Base-by-base conservation (phyloP, 2,329 filamentous ascomycete species). In the Monilinia laxa region DNA sequence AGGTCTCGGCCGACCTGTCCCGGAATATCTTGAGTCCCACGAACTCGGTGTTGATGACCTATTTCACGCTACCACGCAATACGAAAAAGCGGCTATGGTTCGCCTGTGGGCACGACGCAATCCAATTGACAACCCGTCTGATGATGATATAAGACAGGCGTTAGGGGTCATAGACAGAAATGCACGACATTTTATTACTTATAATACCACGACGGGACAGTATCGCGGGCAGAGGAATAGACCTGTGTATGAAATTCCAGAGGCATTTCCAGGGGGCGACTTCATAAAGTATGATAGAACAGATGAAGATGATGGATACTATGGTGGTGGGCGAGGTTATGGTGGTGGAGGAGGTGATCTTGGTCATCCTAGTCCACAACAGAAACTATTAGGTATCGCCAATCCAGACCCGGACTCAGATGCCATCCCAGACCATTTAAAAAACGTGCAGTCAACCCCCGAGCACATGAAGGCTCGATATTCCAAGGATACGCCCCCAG, bases 121-220 rank as follows among this genome's bases (percentile, higher is more conserved):
- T 38, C 31, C 58, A 2, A 9, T 25, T 52, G 4, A 2, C 0
- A 4, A 20, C 11, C 10, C 38, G 4, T 11, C 28, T 16, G 28
- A 38, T 12, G 3, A 18, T 20, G 58, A 62, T 35, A 1, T 3
- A 2, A 18, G 7, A 9, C 20, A 51, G 47, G 31, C n/a, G 51
- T 1, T 6, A 5, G n/a, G 3, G 6, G 45, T 52, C 4, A 9
- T 62, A 7, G 0, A 1, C 5, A 51, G 58, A 23, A 62, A 62
- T 49, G 1, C 1, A 25, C 10, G 0, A 12, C 10, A 49, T 25
- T 4, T 3, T 12, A 2, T 0, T 11, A 2, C 3, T 4, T 20
- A 12, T 5, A 2, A 16, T 3, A 18, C 2, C 12, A n/a, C 1
- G 14, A 18, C 6, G 23, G 25, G 49, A 16, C 23, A 16, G 23